A percentile compares a stretch with the other conserved stretches of the same genome.
Conservation (phyloP, 768 basidiomycete genomes). For the Clitopilus passeckerianus region DNA sequence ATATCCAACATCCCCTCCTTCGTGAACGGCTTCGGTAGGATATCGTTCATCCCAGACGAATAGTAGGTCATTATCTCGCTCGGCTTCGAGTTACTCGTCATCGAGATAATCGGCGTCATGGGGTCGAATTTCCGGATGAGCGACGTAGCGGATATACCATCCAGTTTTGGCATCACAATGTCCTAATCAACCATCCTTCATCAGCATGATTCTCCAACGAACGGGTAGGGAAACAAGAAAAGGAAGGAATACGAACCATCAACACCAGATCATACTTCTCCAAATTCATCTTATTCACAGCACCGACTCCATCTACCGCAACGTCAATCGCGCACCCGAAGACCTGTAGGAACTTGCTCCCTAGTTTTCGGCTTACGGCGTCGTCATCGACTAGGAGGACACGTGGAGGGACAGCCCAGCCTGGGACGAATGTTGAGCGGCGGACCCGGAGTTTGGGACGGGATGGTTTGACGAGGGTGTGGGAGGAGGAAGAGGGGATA, state of each 20-base stretch:
- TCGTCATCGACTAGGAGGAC: conserved; percentile 96
- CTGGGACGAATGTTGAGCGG: conserved; percentile 77
- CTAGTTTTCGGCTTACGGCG: conserved; percentile 81
- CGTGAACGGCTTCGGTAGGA: conserved; percentile 96
- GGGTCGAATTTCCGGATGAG: conserved; percentile 93
- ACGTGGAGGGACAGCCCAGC: conserved; percentile 87
- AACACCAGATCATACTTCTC: conserved; percentile 95
- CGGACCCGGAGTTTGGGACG: conserved; percentile 55
- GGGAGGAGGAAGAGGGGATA: conserved; percentile 9
- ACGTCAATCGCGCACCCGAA: conserved; percentile 95
- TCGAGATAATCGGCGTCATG: conserved; percentile 95
- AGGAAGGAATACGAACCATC: conserved; percentile 58
- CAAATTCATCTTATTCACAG: conserved; percentile 94
- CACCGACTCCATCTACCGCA: conserved; percentile 88
- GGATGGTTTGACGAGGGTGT: conserved; percentile 7
- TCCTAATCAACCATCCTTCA: conserved; percentile 46
- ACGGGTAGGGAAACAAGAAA: background rate
- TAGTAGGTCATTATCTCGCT: conserved; percentile 91
- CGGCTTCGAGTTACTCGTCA: conserved; percentile 94
- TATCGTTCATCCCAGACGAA: conserved; percentile 93
- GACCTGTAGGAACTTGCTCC: conserved; percentile 91
- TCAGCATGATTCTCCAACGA: background rate
- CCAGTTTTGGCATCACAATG: conserved; percentile 90
- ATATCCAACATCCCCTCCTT: conserved; percentile 86
- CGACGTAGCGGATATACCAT: conserved; percentile 87